Evolutionary conservation across 805 yeast genomes (phyloP).

Genomic region (Cyberlindnera galapagoensis): DNA sequence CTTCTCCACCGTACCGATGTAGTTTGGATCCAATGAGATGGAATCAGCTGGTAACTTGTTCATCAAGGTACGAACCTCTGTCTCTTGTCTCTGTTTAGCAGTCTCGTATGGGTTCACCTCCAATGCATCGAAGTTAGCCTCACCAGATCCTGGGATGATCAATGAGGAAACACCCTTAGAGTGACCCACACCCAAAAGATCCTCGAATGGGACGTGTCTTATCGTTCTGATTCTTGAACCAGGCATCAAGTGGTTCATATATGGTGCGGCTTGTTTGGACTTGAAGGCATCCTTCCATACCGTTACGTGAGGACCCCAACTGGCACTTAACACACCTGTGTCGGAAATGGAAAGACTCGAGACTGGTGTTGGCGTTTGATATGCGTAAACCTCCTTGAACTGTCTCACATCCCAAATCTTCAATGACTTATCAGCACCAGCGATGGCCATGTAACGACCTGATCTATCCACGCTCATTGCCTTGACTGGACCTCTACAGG

Average conservation of each 20-base stretch:
- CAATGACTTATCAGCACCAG: constrained; percentile 78
- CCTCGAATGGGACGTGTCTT: constrained; percentile 90
- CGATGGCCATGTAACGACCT: constrained; percentile 90
- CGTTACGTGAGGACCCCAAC: constrained; percentile 94
- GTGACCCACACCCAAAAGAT: constrained; percentile 89
- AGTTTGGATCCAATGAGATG: constrained; percentile 83
- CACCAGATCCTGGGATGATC: constrained; percentile 95
- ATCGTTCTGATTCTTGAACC: constrained; percentile 65
- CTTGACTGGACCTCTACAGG: constrained; percentile 82
- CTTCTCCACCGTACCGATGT: constrained; percentile 78
- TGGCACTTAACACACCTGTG: constrained; percentile 78
- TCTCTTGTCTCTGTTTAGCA: constrained; percentile 86
- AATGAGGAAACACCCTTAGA: constrained; percentile 71
- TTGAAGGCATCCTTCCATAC: constrained; percentile 86
- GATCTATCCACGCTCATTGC: constrained; percentile 83
- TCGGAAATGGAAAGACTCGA: constrained; percentile 75
- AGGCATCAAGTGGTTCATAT: constrained; percentile 84
- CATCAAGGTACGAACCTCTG: constrained; percentile 78
- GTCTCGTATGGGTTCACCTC: constrained; percentile 92
- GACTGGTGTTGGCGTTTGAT: constrained; percentile 79
- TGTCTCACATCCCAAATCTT: constrained; percentile 93
- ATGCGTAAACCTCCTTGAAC: constrained; percentile 61
- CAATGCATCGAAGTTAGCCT: constrained; percentile 92
- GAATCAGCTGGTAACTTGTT: constrained; percentile 91
- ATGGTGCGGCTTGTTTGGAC: constrained; percentile 71